Evolutionary conservation across 1,284 basidiomycete genomes (phyloP), one percentile per base, ranked within the genome.

Genomic region (Rhodotorula sp.): DNA sequence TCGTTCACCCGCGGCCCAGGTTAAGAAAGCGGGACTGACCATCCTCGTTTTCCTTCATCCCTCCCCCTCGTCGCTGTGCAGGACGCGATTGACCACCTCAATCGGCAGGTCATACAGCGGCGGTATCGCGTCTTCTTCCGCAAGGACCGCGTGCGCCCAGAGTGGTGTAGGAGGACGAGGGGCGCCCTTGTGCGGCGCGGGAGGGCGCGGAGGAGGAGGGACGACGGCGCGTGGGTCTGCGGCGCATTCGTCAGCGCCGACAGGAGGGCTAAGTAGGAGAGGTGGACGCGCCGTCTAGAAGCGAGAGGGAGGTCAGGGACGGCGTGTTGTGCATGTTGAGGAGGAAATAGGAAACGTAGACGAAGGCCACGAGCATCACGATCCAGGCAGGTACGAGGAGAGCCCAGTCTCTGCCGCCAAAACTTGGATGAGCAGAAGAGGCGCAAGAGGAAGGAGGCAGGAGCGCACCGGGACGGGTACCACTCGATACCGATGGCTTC

Each of bases 311-410:
- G 22, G 60, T 52, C 11, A 72, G 62, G 16, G 72, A 20, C 2
- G 75, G 70, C 18, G 77, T 76, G 58, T 71, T 59, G 53, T 70
- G 74, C 30, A 78, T 65, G 64, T 76, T 77, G 66, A 78, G 65
- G 28, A 68, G 57, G 28, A 75, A 66, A 66, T 78, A 78, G 31
- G 64, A 58, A 28, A 71, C 28, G 64, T 78, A 78, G 64, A 70
- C 55, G 65, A 71, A 76, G 9, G 65, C 68, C n/a, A 75, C 70
- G 40, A 67, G 58, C 65, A 77, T 71, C 59, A 74, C 70, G 30
- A 76, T 69, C 77, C 77, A 78, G 1, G 74, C 64, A 2, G 77
- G 77, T 1, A 76, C 55, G 30, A 78, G 69, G 4, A 78, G 52
- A 0, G 76, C 75, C 77, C 77, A 78, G 61, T 77, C 72, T 31